These are phyloP conservation scores for Saccharomycopsis amapae DNA, from an alignment of 805 yeast genomes.

Conservation along the genomic window DNA sequence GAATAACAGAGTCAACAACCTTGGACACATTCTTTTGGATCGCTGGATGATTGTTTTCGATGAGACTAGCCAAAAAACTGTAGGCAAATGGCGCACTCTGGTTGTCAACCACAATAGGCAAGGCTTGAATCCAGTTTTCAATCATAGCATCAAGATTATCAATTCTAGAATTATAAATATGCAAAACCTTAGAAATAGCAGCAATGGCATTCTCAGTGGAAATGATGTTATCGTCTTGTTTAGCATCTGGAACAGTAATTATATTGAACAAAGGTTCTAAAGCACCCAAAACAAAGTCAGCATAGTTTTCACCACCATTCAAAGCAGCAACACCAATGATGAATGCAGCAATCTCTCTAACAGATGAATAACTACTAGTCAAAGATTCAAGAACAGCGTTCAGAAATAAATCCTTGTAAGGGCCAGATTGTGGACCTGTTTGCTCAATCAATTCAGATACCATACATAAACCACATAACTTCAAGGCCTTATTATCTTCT, in stretches of 20 bases:
- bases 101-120: conserved; percentile 78
- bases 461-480: conserved; percentile 71
- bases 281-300: conserved; percentile 58
- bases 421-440: conserved; percentile 61
- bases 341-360: conserved; percentile 84
- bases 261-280: conserved; percentile 69
- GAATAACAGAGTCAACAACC: conserved; percentile 62
- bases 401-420: conserved; percentile 58
- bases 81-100: conserved; percentile 86
- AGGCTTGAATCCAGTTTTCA: conserved; percentile 68
- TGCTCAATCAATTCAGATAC: conserved; percentile 76
- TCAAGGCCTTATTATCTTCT: conserved; percentile 61
- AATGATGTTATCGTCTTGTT: conserved; percentile 72
- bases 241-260: conserved; percentile 70
- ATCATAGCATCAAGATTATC: conserved; percentile 59
- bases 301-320: conserved; percentile 59
- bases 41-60: conserved; percentile 57
- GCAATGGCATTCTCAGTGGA: conserved; percentile 85
- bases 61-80: conserved; percentile 63
- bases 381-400: conserved; percentile 60
- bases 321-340: conserved; percentile 84
- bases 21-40: conserved; percentile 50
- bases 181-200: conserved; percentile 78
- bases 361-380: conserved; percentile 52
- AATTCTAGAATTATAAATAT: conserved; percentile 44